Percentiles rank a stretch among this genome's conserved stretches.
Conservation (phyloP, 495 filamentous ascomycete genomes). For the Penicillium coffeae region DNA sequence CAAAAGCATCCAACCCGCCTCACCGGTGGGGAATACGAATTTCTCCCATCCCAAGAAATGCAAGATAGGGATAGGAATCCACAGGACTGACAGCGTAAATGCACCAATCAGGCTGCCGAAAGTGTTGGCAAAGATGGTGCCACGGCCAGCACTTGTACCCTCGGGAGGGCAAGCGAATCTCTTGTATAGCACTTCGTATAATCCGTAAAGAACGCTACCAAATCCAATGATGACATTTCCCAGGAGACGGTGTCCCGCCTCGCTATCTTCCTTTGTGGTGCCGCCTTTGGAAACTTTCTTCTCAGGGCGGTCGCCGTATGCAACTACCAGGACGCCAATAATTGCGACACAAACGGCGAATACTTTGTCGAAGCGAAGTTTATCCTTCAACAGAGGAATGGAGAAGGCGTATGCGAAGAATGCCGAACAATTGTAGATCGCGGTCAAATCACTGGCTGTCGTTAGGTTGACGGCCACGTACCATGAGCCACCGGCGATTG, state of each 20-base stretch:
- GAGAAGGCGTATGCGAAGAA: conserved; percentile 98
- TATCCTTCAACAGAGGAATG: conserved; percentile 82
- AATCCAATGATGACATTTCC: conserved; percentile 91
- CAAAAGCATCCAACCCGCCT: conserved; percentile 72
- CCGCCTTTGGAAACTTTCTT: conserved; percentile 52
- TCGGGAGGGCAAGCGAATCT: conserved; percentile 87
- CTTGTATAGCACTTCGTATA: conserved; percentile 98
- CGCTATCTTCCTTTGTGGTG: conserved; percentile 39
- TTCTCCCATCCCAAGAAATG: conserved; percentile 72
- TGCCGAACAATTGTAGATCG: conserved; percentile 98
- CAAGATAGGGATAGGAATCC: conserved; percentile 85
- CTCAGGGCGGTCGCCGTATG: conserved; percentile 69
- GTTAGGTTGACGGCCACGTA: conserved; percentile 93
- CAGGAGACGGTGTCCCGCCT: conserved; percentile 58
- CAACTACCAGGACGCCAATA: conserved; percentile 82
- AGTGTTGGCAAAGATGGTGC: conserved; percentile 88
- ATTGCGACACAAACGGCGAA: conserved; percentile 82
- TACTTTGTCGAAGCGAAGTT: conserved; percentile 72
- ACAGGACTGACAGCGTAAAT: conserved; percentile 82
- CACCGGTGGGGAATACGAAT: conserved; percentile 75
- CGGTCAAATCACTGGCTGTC: conserved; percentile 85
- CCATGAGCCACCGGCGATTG: conserved; percentile 90
- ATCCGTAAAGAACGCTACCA: conserved; percentile 90
- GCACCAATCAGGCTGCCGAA: conserved; percentile 81
- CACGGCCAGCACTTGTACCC: conserved; percentile 70